Conservation (phyloP, 2,329 filamentous ascomycete genomes). For the Trichoderma aggressivum region DNA sequence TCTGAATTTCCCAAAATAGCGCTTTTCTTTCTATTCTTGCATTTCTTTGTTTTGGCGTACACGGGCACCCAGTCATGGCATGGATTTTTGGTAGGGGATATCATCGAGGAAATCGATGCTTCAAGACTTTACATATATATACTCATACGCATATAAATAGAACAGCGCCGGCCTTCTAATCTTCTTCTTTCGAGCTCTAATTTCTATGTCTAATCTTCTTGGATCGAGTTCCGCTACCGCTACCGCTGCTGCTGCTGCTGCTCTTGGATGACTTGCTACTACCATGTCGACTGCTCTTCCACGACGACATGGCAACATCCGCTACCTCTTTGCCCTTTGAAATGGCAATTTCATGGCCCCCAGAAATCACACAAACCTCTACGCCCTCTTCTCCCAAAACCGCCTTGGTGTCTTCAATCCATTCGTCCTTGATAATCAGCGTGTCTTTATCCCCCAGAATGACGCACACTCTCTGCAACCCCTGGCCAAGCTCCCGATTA, state of each 20-base stretch:
- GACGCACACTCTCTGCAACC: slow-evolving; percentile 54
- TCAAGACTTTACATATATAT: neutral
- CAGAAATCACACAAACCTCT: slow-evolving; percentile 54
- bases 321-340: slow-evolving; percentile 58
- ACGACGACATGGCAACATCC: slow-evolving; percentile 35
- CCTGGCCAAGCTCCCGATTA: slow-evolving; percentile 20
- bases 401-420: slow-evolving; percentile 56
- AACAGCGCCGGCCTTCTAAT: neutral
- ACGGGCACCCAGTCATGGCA: neutral
- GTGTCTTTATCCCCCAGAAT: slow-evolving; percentile 64
- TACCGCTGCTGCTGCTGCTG: neutral
- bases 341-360: slow-evolving; percentile 69
- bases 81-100: neutral
- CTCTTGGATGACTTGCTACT: neutral
- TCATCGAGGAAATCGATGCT: neutral
- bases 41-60: neutral
- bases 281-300: slow-evolving; percentile 23
- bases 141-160: neutral
- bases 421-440: slow-evolving; percentile 63
- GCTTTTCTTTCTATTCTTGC: neutral
- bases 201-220: slow-evolving; percentile 14
- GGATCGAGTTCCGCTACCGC: neutral
- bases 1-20: neutral
- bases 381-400: slow-evolving; percentile 57
- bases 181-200: neutral